These are phyloP conservation scores for Ceratorhiza oryzae-sativae DNA, from an alignment of 1,284 basidiomycete species.

Conservation along the genomic window DNA sequence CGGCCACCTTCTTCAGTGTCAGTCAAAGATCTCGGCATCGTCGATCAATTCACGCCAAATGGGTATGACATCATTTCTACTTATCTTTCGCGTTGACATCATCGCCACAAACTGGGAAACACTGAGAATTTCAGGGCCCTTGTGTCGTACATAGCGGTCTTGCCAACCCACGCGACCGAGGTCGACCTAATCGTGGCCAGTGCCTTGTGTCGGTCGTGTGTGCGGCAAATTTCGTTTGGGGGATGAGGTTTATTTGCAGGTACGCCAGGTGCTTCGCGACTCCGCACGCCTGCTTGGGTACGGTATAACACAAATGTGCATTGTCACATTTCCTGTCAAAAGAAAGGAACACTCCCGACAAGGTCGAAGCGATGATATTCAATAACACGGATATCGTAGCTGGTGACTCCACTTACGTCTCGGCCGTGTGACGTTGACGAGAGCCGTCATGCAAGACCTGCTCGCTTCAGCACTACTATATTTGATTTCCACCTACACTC, in stretches of 20 bases:
- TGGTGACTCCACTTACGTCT: too few relatives aligned
- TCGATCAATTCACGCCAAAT: neutral
- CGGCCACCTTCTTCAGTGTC: neutral
- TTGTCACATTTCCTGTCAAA: too few relatives aligned
- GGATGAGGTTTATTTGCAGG: neutral
- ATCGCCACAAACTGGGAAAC: neutral
- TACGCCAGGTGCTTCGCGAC: neutral
- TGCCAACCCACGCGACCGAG: neutral
- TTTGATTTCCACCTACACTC: too few relatives aligned
- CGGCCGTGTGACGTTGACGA: too few relatives aligned
- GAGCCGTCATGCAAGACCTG: too few relatives aligned
- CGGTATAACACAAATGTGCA: too few relatives aligned
- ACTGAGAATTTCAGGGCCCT: neutral
- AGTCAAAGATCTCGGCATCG: conserved; percentile 5
- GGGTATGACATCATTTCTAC: neutral
- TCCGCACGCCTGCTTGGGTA: too few relatives aligned
- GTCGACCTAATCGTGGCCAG: neutral
- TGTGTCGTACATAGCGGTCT: neutral
- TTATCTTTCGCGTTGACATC: conserved; percentile 4
- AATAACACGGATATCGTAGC: too few relatives aligned
- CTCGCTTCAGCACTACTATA: too few relatives aligned
- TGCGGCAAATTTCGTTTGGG: neutral
- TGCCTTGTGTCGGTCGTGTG: neutral
- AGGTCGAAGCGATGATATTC: too few relatives aligned
- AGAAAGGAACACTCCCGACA: too few relatives aligned